Evolutionary conservation across 2,329 filamentous ascomycete genomes (phyloP).

Genomic region (Neofusicoccum laricinum): DNA sequence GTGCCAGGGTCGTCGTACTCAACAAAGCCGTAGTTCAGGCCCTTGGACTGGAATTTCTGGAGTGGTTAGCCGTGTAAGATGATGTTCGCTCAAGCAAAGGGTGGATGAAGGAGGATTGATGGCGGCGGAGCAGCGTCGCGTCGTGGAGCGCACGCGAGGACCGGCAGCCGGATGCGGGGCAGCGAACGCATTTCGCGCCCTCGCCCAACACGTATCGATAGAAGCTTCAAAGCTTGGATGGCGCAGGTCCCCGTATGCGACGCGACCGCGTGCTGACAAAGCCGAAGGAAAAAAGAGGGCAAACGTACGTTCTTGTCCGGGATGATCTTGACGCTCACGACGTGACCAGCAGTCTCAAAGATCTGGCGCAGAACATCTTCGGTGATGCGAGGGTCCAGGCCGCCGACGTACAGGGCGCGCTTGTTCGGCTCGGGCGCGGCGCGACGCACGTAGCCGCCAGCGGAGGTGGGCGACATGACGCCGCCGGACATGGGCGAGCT

Average conservation of each 20-base stretch:
- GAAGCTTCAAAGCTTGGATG: conserved; percentile 6
- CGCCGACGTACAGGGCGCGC: conserved; percentile 92
- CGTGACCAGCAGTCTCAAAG: conserved; percentile 97
- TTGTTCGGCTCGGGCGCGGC: conserved; percentile 98
- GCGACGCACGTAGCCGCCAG: conserved; percentile 77
- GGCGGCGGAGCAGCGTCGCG: not conserved
- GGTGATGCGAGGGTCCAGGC: conserved; percentile 89
- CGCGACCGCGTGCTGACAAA: conserved; percentile 13
- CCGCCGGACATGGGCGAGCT: conserved; percentile 78
- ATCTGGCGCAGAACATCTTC: conserved; percentile 96
- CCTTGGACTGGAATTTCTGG: conserved; percentile 69
- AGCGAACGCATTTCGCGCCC: not conserved
- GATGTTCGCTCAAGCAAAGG: not conserved
- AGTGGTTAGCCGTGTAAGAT: conserved; percentile 13
- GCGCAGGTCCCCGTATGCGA: conserved; percentile 14
- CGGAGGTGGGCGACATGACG: conserved; percentile 82
- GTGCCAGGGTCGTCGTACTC: conserved; percentile 98
- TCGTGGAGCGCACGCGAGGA: not conserved
- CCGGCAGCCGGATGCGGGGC: not conserved
- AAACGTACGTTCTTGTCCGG: conserved; percentile 95
- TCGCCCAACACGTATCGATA: conserved; percentile 2
- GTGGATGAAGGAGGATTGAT: not conserved
- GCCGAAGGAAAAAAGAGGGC: conserved; percentile 15
- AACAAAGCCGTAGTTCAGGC: conserved; percentile 98
- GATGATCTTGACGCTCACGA: conserved; percentile 98